Conservation (phyloP, 2,329 filamentous ascomycete species). For the Pestalotiopsis sp. region DNA sequence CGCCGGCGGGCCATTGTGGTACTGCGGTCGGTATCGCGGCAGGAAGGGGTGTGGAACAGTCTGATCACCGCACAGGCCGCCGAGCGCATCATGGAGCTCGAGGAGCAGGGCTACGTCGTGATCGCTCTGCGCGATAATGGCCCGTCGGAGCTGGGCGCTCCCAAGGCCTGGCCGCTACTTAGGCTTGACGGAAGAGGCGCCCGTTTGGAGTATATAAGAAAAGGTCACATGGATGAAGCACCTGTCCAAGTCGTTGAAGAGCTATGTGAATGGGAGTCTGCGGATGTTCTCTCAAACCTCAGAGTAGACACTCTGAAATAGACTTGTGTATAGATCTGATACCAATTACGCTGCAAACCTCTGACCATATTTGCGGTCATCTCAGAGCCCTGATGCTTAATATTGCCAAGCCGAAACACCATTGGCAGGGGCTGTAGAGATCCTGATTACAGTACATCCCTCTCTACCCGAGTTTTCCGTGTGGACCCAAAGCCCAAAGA, state of each 20-base stretch:
- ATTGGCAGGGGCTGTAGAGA: not conserved
- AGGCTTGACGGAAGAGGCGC: not conserved
- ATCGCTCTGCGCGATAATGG: not conserved
- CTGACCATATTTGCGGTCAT: not conserved
- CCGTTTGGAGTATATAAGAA: not conserved
- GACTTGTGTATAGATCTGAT: not conserved
- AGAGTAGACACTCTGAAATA: not conserved
- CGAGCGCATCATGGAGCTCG: conserved; percentile 12
- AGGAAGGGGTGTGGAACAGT: conserved; percentile 15
- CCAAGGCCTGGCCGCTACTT: not conserved
- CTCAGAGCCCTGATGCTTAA: not conserved
- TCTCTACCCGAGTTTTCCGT: not conserved
- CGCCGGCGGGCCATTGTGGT: conserved; percentile 8
- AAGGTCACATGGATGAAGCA: not conserved
- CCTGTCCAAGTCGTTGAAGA: not conserved
- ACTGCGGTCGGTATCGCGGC: conserved; percentile 11
- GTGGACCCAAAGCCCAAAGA: not conserved
- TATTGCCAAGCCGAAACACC: not conserved
- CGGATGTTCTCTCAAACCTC: not conserved
- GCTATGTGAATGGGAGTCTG: not conserved
- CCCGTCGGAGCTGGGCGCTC: not conserved
- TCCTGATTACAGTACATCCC: not conserved
- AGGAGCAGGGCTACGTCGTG: not conserved
- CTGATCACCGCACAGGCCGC: conserved; percentile 6
- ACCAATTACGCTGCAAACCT: not conserved